Percentiles rank a stretch among this genome's conserved stretches.
Evolutionary conservation across 495 filamentous ascomycete species (phyloP).

Genomic region (Talaromyces nanjingensis): DNA sequence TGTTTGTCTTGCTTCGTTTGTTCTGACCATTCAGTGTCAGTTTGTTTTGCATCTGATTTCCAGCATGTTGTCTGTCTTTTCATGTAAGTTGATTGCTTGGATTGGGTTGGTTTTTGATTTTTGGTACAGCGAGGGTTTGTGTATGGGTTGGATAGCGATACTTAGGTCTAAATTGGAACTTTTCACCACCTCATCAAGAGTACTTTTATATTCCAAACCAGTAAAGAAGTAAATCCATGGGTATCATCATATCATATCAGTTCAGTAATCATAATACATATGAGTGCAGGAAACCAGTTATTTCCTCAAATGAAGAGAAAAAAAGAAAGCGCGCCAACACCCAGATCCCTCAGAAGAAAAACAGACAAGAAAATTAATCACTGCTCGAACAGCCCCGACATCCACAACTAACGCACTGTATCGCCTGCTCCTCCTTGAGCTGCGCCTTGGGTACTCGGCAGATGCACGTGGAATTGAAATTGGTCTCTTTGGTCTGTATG

Average conservation of each 20-base stretch:
- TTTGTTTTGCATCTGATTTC: background rate
- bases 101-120: background rate
- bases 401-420: slow-evolving; percentile 95
- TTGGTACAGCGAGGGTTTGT: background rate
- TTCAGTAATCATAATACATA: slow-evolving; percentile 4
- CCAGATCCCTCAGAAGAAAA: background rate
- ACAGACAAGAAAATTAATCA: slow-evolving; percentile 47
- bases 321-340: background rate
- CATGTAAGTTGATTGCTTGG: background rate
- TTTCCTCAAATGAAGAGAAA: background rate
- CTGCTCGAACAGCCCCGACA: slow-evolving; percentile 85
- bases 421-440: slow-evolving; percentile 80
- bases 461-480: slow-evolving; percentile 96
- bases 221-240: slow-evolving; percentile 3
- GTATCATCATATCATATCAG: slow-evolving; percentile 1
- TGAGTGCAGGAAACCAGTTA: background rate
- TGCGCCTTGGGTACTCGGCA: slow-evolving; percentile 92
- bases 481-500: slow-evolving; percentile 98
- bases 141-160: background rate
- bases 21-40: background rate
- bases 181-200: background rate
- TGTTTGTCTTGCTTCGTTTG: background rate
- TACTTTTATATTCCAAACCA: background rate
- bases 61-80: background rate
- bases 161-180: slow-evolving; percentile 1